Evolutionary conservation across 768 basidiomycete species (phyloP).

Genomic region (Xerocomus spinulosus): DNA sequence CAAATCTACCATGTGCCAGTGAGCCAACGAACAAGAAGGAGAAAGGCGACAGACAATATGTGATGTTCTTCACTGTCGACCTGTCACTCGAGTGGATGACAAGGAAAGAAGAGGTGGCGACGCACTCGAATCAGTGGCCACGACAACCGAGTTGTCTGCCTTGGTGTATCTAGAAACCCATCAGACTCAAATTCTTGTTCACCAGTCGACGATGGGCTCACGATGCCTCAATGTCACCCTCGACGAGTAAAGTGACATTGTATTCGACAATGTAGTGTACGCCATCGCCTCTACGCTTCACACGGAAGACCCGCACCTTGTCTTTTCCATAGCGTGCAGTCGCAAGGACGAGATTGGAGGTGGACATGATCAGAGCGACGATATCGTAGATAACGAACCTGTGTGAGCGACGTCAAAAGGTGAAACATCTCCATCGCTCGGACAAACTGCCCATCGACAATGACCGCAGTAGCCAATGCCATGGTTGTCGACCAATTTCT

Average conservation of each 20-base stretch:
- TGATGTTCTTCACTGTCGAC: slow-evolving; percentile 60
- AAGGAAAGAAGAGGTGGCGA: slow-evolving; percentile 7
- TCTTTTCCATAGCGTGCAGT: slow-evolving; percentile 82
- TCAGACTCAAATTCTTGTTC: not conserved
- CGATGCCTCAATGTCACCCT: slow-evolving; percentile 80
- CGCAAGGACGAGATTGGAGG: slow-evolving; percentile 30
- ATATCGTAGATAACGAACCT: too few species aligned
- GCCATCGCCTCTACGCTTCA: slow-evolving; percentile 59
- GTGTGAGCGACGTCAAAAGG: too few species aligned
- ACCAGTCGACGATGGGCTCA: slow-evolving; percentile 23
- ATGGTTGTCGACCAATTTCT: too few species aligned
- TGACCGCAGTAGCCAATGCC: too few species aligned
- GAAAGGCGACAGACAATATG: slow-evolving; percentile 48
- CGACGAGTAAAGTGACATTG: slow-evolving; percentile 72
- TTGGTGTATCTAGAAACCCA: slow-evolving; percentile 64
- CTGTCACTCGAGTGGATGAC: not conserved
- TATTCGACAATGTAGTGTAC: slow-evolving; percentile 82
- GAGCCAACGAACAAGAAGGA: not conserved
- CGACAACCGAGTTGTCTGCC: slow-evolving; percentile 83
- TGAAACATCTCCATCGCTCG: too few species aligned
- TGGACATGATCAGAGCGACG: slow-evolving; percentile 25
- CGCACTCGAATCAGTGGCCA: slow-evolving; percentile 90
- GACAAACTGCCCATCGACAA: too few species aligned
- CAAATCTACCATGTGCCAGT: slow-evolving; percentile 44
- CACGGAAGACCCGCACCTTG: slow-evolving; percentile 78